phyloP scores from a whole-genome alignment of 2,329 filamentous ascomycete genomes.

The Hypoxylon sp. region DNA sequence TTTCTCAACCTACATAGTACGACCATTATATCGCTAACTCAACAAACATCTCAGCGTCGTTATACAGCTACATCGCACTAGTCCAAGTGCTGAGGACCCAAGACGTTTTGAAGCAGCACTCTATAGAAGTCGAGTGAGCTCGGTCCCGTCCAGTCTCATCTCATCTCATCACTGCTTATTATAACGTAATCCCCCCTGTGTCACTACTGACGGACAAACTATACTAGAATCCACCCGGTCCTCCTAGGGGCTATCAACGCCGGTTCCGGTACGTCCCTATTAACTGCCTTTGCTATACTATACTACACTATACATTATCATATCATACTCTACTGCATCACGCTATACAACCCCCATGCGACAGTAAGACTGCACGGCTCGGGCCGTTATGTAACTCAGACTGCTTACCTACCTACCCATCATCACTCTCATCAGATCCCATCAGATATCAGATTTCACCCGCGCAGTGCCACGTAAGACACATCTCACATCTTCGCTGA shows the following conservation, averaged over 20 bases:
- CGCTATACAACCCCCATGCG: neutral
- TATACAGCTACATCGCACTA: constrained; percentile 70
- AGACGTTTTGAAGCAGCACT: constrained; percentile 66
- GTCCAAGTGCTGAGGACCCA: constrained; percentile 69
- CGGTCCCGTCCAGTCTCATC: neutral
- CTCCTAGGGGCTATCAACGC: constrained; percentile 77
- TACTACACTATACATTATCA: neutral
- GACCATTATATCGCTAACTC: constrained; percentile 19
- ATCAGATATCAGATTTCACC: neutral
- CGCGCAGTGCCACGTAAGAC: constrained; percentile 1
- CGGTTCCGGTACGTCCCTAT: constrained; percentile 61
- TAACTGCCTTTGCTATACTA: neutral
- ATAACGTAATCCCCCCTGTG: constrained; percentile 1
- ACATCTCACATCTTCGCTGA: neutral
- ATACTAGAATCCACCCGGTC: constrained; percentile 73
- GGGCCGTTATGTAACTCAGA: constrained; percentile 2
- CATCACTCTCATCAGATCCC: neutral
- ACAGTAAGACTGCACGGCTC: constrained; percentile 2
- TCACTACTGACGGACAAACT: constrained; percentile 1
- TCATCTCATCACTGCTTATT: neutral
- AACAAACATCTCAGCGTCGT: constrained; percentile 66
- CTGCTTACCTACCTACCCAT: neutral
- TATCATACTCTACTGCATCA: too few relatives aligned
- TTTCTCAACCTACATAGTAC: neutral
- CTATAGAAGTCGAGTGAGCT: constrained; percentile 74